Evolutionary conservation across 257 asterid genomes (phyloP), one percentile per base, ranked within the genome.

Genomic region (Haberlea rhodopensis): DNA sequence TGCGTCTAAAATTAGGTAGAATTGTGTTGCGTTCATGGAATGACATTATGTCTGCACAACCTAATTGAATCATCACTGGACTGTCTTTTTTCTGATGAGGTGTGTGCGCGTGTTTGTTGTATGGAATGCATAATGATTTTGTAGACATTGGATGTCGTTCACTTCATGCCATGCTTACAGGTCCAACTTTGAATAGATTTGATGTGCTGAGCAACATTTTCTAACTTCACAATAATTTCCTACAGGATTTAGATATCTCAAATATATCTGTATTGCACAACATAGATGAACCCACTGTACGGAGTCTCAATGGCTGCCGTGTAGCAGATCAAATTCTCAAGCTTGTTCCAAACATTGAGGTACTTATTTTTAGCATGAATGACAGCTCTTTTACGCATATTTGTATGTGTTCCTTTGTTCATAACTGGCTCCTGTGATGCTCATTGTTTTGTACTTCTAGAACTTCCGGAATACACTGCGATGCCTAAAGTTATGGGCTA

Each of bases 301-400:
- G 99, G 70, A 89, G 97, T 77, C 99, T 94, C 60, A 90, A 90
- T 76, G 97, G 99, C 27, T 90, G 96, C 65, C 84, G 99, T 53
- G 97, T 94, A 6, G 97, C 99, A 8, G 97, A 90, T 85, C 91
- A 89, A 80, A 89, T 89, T 68, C 87, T 92, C 53, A 89, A 87
- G 78, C 94, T 82, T 70, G 95, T 92, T 67, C 99, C 99, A 49
- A 78, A 87, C 57, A 71, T 87, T 69, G 84, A 89, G 96, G 98
- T 89, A 69, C 66, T 37, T 56, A 45, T 72, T 27, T 24, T 46
- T 65, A 11, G 49, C 48, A 11, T 62, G 52, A 19, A 29, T 54
- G 21, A 29, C 5, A 40, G 3, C 13, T 21, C 25, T 28, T 29
- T 13, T 51, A 6, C 32, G 15, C 5, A 0, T 16, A 56, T 51